These are phyloP conservation scores for Acephala macrosclerotiorum DNA, from an alignment of 2,329 filamentous ascomycete genomes.

Conservation along the genomic window DNA sequence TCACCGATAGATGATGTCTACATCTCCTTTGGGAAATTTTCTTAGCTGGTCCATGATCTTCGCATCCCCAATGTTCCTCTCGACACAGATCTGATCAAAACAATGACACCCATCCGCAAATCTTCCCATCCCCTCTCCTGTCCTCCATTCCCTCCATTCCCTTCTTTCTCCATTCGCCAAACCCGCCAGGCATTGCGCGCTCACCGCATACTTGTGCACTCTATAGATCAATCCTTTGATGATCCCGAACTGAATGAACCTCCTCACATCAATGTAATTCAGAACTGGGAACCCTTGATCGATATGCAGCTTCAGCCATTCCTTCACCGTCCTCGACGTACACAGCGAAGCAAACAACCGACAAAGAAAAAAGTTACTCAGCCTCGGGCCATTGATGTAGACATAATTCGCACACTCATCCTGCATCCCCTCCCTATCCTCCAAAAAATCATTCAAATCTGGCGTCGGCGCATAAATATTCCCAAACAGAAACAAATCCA, in stretches of 20 bases:
- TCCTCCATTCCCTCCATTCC: conserved; percentile 53
- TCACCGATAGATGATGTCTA: conserved; percentile 49
- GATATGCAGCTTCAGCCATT: conserved; percentile 83
- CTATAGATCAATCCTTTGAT: conserved; percentile 95
- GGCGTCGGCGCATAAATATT: conserved; percentile 87
- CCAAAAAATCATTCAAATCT: conserved; percentile 80
- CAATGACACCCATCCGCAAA: conserved; percentile 79
- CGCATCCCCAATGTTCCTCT: conserved; percentile 73
- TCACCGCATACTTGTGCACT: conserved; percentile 88
- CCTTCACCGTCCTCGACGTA: conserved; percentile 82
- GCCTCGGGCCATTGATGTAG: conserved; percentile 40
- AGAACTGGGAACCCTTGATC: conserved; percentile 71
- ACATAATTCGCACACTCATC: conserved; percentile 91
- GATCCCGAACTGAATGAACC: conserved; percentile 93
- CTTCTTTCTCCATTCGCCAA: conserved; percentile 31
- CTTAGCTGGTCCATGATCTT: conserved; percentile 75
- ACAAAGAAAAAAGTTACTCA: conserved; percentile 72
- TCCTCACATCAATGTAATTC: conserved; percentile 82
- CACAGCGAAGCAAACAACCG: conserved; percentile 86
- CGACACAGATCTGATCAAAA: conserved; percentile 84
- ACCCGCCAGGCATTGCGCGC: conserved; percentile 65
- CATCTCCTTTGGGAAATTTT: conserved; percentile 53
- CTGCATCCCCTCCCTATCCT: conserved; percentile 76
- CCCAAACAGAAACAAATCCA: conserved; percentile 95
- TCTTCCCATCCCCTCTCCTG: conserved; percentile 48